Evolutionary conservation across 495 filamentous ascomycete species (phyloP).

Genomic region (Clohesyomyces aquaticus): DNA sequence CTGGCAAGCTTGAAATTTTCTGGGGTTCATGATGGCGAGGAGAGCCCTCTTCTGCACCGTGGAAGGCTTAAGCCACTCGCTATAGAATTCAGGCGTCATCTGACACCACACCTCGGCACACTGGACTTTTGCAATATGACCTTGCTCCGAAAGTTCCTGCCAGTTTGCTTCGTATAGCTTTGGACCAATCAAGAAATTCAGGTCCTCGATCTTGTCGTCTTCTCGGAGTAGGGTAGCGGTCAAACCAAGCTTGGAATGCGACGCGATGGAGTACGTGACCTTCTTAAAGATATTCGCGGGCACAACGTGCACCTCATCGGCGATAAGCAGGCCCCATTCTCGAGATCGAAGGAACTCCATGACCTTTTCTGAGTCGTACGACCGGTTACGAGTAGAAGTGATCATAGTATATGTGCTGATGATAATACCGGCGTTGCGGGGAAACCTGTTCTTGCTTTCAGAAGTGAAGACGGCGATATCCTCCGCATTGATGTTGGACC

Average conservation of each 20-base stretch:
- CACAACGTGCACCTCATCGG: constrained; percentile 98
- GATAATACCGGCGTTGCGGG: constrained; percentile 88
- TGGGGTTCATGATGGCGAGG: constrained; percentile 95
- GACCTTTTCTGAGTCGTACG: constrained; percentile 94
- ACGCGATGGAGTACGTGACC: constrained; percentile 87
- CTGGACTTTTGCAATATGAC: constrained; percentile 96
- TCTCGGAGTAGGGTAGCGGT: constrained; percentile 94
- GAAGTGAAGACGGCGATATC: constrained; percentile 95
- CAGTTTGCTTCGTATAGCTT: constrained; percentile 99
- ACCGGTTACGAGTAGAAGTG: constrained; percentile 79
- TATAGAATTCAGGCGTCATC: constrained; percentile 98
- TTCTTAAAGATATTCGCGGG: constrained; percentile 94
- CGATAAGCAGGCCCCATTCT: constrained; percentile 97
- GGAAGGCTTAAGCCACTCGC: constrained; percentile 79
- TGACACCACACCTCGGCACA: constrained; percentile 99
- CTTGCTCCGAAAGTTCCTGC: constrained; percentile 97
- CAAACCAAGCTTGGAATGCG: constrained; percentile 94
- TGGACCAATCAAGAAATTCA: constrained; percentile 97
- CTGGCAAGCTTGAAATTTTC: constrained; percentile 95
- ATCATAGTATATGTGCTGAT: constrained; percentile 99
- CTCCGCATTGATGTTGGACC: constrained; percentile 94
- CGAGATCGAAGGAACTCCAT: constrained; percentile 92
- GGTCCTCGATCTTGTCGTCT: constrained; percentile 96
- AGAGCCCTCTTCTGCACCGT: constrained; percentile 70
- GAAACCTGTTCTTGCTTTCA: constrained; percentile 88